Percentiles rank a stretch among this genome's conserved stretches.
These are phyloP conservation scores for Cercospora sp. DNA, from an alignment of 2,329 filamentous ascomycete genomes.

Conservation along the genomic window DNA sequence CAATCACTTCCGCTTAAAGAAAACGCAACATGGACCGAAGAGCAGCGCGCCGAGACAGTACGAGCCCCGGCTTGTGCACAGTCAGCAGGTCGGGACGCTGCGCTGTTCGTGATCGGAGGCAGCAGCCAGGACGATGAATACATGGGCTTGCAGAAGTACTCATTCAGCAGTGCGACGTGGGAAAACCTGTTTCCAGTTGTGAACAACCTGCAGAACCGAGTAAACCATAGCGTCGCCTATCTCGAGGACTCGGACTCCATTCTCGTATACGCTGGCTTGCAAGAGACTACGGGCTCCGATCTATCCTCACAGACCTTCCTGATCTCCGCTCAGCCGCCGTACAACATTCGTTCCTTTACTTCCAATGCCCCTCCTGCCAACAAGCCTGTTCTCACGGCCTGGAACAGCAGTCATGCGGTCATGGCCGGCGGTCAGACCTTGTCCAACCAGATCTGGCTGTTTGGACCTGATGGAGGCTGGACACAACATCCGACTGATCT, in stretches of 20 bases:
- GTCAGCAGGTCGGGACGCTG: conserved; percentile 62
- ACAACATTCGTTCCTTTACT: conserved; percentile 59
- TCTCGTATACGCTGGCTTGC: conserved; percentile 76
- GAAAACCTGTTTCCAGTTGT: conserved; percentile 53
- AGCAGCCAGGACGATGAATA: conserved; percentile 60
- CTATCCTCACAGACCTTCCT: conserved; percentile 74
- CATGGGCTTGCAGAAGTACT: conserved; percentile 71
- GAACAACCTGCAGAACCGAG: conserved; percentile 65
- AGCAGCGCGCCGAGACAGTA: conserved; percentile 68
- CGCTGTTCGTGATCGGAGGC: conserved; percentile 81
- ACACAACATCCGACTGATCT: conserved; percentile 65
- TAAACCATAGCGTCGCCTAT: conserved; percentile 74
- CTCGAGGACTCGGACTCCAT: conserved; percentile 69
- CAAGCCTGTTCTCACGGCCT: conserved; percentile 71
- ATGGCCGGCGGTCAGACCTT: conserved; percentile 70
- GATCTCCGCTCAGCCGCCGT: conserved; percentile 66
- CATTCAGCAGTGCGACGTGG: conserved; percentile 60
- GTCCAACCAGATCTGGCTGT: conserved; percentile 72
- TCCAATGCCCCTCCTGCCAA: conserved; percentile 63
- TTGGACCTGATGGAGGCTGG: conserved; percentile 66
- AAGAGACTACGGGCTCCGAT: conserved; percentile 55
- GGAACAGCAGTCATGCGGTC: conserved; percentile 68
- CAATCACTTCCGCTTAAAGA: conserved; percentile 68
- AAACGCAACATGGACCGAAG: conserved; percentile 69
- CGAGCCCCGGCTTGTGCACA: conserved; percentile 76